Evolutionary conservation across 2,329 filamentous ascomycete species (phyloP).

Genomic region (Aspergillus jensenii): DNA sequence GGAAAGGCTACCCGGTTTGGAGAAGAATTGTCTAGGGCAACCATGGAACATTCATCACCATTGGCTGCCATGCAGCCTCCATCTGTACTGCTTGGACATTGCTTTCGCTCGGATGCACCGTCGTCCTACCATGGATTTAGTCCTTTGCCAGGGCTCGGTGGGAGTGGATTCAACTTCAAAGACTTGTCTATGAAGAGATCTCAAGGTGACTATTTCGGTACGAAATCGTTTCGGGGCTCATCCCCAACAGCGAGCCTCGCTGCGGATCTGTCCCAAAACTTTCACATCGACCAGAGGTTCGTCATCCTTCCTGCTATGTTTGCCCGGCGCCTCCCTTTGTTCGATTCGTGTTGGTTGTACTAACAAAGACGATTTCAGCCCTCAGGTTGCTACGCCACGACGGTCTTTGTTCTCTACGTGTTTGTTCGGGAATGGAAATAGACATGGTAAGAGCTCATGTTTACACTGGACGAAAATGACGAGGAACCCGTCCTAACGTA

Average conservation of each 20-base stretch:
- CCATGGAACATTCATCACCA: constrained; percentile 91
- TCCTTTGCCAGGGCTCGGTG: constrained; percentile 56
- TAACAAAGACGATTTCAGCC: constrained; percentile 57
- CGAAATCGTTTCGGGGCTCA: constrained; percentile 75
- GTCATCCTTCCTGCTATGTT: constrained; percentile 26
- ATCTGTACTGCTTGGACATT: constrained; percentile 60
- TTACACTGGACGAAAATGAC: neutral
- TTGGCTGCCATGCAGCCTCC: constrained; percentile 86
- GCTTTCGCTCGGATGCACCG: constrained; percentile 60
- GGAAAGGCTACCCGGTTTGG: neutral
- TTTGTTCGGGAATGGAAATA: constrained; percentile 60
- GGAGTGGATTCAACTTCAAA: constrained; percentile 73
- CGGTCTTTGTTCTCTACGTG: constrained; percentile 79
- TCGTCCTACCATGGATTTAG: constrained; percentile 54
- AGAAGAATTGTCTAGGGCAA: constrained; percentile 12
- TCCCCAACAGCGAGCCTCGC: constrained; percentile 90
- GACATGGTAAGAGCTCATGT: constrained; percentile 53
- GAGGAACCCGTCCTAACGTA: constrained; percentile 18
- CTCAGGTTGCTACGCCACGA: constrained; percentile 77
- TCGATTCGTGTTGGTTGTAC: constrained; percentile 18
- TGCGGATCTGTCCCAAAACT: constrained; percentile 94
- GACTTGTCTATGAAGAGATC: constrained; percentile 69
- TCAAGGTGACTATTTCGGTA: constrained; percentile 74
- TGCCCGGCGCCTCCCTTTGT: constrained; percentile 17
- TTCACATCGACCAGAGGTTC: constrained; percentile 93